Evolutionary conservation across 2,329 filamentous ascomycete genomes (phyloP), one percentile per base, ranked within the genome.

Genomic region (Alternaria sp.): DNA sequence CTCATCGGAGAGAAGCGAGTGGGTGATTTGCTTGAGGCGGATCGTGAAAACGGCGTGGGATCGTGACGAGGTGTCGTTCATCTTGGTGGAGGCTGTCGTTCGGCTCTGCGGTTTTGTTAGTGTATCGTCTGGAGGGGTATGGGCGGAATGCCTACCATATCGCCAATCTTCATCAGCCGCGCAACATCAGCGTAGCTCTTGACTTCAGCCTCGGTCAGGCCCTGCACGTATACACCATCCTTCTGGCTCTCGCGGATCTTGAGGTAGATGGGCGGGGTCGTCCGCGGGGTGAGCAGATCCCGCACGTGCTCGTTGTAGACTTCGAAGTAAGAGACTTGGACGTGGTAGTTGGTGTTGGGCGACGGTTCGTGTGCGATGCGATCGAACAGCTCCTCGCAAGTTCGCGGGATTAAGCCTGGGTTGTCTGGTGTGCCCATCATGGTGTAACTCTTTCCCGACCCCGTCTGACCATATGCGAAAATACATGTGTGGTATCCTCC

Each of bases 271-370:
- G 94, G 92, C 6, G 92, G 86, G 66, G 92, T 91, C 60, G 89
- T 91, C 26, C 91, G 87, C 11, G 94, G 92, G 0, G 94, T 91
- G 49, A 99, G 88, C 37, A 99, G 84, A 78, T 99, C 96, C 62
- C 96, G 92, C 54, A 99, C 96, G 81, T 98, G 96, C 82, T 99
- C 96, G 81, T 99, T 99, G 87, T 99, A 99, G 65, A 99, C 96
- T 79, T 99, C 96, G 76, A 99, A 98, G 83, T 99, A 99, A 4
- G 94, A 97, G 26, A 98, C 96, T 67, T 96, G 92, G 68, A 99
- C 96, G 74, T 95, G 96, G 85, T 97, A 99, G 71, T 93, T 97
- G 78, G 97, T 93, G 80, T 96, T 96, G 58, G 94, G 92, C 49
- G 92, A 92, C 75, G 96, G 91, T 70, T 92, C 90, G 46, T 89